Evolutionary conservation across 2,329 filamentous ascomycete genomes (phyloP).

Genomic region (Phoma sp.): DNA sequence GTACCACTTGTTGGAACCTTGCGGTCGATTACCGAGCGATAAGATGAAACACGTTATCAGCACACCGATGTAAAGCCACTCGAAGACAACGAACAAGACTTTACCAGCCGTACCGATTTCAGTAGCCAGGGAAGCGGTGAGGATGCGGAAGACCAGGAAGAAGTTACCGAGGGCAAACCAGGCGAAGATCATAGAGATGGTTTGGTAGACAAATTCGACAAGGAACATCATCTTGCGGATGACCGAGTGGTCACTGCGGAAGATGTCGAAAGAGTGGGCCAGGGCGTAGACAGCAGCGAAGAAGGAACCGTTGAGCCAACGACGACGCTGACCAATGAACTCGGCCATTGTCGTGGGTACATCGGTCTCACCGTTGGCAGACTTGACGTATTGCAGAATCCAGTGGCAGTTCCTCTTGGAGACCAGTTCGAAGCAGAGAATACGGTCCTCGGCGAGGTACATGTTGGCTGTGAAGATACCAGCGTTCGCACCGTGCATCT

Average conservation of each 20-base stretch:
- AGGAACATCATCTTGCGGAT: conserved; percentile 88
- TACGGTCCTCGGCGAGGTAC: conserved; percentile 98
- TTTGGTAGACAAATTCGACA: conserved; percentile 93
- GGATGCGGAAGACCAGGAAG: conserved; percentile 97
- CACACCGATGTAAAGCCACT: conserved; percentile 93
- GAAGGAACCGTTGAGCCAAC: conserved; percentile 98
- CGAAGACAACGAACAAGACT: conserved; percentile 86
- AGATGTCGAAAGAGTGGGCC: conserved; percentile 94
- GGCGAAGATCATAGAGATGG: conserved; percentile 95
- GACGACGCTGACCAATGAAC: conserved; percentile 90
- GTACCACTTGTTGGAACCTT: conserved; percentile 92
- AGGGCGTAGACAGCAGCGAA: conserved; percentile 96
- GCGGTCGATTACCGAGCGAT: conserved; percentile 90
- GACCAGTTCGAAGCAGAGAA: conserved; percentile 97
- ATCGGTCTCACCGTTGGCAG: conserved; percentile 93
- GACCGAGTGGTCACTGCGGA: conserved; percentile 88
- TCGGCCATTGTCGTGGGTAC: conserved; percentile 94
- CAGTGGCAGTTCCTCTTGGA: conserved; percentile 97
- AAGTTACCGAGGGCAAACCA: conserved; percentile 99
- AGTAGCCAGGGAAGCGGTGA: conserved; percentile 83
- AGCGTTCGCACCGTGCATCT: conserved; percentile 89
- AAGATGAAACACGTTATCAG: conserved; percentile 95
- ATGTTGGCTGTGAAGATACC: conserved; percentile 99
- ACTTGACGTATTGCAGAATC: conserved; percentile 98
- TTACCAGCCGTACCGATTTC: conserved; percentile 79